phyloP scores from a whole-genome alignment of 495 filamentous ascomycete species.

The Hapsidospora chrysogenum region DNA sequence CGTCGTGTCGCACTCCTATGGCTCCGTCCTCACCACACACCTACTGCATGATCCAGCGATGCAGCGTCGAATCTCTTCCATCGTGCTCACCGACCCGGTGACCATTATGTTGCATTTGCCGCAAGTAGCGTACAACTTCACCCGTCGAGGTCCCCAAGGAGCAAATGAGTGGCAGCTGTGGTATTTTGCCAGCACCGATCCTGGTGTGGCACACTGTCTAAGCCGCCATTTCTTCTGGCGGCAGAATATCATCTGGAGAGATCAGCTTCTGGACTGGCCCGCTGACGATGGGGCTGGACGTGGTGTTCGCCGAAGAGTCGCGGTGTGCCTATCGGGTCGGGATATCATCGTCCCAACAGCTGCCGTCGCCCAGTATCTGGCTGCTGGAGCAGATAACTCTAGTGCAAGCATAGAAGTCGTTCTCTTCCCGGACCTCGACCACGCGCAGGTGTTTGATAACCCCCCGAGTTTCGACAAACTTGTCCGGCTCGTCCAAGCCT shows the following conservation, averaged over 20 bases:
- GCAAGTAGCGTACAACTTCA: constrained; percentile 59
- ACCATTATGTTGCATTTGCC: constrained; percentile 46
- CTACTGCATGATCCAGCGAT: constrained; percentile 31
- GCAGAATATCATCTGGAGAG: constrained; percentile 49
- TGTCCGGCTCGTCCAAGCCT: constrained; percentile 21
- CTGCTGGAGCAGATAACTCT: constrained; percentile 5
- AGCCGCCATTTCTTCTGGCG: constrained; percentile 51
- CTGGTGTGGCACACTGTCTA: constrained; percentile 40
- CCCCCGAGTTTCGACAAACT: constrained; percentile 20
- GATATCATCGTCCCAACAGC: constrained; percentile 51
- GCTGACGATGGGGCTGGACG: too few species aligned
- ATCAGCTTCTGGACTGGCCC: constrained; percentile 25
- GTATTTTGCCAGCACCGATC: constrained; percentile 51
- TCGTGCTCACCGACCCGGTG: constrained; percentile 49
- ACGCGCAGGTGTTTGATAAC: constrained; percentile 51
- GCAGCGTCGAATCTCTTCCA: constrained; percentile 22
- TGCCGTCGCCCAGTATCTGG: constrained; percentile 40
- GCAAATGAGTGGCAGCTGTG: constrained; percentile 51
- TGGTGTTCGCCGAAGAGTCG: constrained; percentile 28
- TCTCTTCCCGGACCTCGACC: constrained; percentile 46
- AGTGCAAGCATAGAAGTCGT: constrained; percentile 22
- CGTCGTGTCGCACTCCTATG: constrained; percentile 45
- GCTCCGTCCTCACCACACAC: constrained; percentile 43
- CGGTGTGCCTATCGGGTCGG: constrained; percentile 35
- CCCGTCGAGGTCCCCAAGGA: constrained; percentile 27